phyloP scores from a whole-genome alignment of 2,329 filamentous ascomycete species.

The Colletotrichum sp. region DNA sequence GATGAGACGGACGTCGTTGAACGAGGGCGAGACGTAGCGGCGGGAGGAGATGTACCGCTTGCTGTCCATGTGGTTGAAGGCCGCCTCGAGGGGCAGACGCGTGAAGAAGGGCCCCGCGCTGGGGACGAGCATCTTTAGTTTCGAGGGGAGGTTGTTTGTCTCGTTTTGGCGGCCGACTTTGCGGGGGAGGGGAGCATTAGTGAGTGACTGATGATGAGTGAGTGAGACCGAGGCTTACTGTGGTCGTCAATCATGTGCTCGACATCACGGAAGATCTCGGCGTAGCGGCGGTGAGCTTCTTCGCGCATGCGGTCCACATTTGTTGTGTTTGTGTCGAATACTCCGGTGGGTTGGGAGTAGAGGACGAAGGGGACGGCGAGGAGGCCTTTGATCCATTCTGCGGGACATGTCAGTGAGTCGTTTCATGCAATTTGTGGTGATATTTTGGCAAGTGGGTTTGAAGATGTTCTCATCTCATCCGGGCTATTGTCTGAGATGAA shows the following conservation, averaged over 20 bases:
- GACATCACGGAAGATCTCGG: slow-evolving; percentile 93
- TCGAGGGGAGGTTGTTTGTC: slow-evolving; percentile 74
- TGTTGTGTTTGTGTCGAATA: slow-evolving; percentile 73
- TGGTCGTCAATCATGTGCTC: slow-evolving; percentile 92
- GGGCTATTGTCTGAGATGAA: not conserved
- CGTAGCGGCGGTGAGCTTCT: slow-evolving; percentile 85
- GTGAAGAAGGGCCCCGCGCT: slow-evolving; percentile 95
- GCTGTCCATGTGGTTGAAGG: slow-evolving; percentile 88
- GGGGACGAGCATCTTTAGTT: slow-evolving; percentile 90
- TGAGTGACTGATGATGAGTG: slow-evolving; percentile 2
- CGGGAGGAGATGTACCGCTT: slow-evolving; percentile 87
- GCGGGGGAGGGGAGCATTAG: not conserved
- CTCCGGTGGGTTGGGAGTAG: slow-evolving; percentile 90
- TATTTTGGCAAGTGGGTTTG: not conserved
- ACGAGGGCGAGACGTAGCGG: slow-evolving; percentile 92
- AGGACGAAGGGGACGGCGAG: slow-evolving; percentile 96
- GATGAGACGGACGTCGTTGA: slow-evolving; percentile 93
- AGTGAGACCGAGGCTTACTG: slow-evolving; percentile 56
- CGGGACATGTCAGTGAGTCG: not conserved
- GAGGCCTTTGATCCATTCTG: slow-evolving; percentile 96
- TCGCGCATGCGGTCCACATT: slow-evolving; percentile 75
- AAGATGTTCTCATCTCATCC: not conserved
- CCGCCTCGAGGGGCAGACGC: slow-evolving; percentile 81
- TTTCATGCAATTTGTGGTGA: not conserved
- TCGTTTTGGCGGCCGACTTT: slow-evolving; percentile 74